Percentiles rank a stretch among this genome's conserved stretches.
phyloP scores from a whole-genome alignment of 2,329 filamentous ascomycete genomes.

The Penicillium sp. region DNA sequence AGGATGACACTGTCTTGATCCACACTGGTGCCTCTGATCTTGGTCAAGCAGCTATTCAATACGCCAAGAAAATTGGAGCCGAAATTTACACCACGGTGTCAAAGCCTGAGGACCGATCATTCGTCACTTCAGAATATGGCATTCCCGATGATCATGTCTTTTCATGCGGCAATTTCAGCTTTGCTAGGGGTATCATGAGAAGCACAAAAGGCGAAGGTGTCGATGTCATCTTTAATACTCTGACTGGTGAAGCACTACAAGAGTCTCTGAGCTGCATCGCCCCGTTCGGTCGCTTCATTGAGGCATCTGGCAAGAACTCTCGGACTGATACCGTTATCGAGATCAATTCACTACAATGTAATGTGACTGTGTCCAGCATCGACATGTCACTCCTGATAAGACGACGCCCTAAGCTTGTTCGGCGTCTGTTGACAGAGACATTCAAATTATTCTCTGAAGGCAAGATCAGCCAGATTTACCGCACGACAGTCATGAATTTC shows the following conservation, averaged over 20 bases:
- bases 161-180: constrained; percentile 9
- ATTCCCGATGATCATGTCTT: constrained; percentile 16
- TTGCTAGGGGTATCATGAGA: constrained; percentile 15
- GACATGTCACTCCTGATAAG: constrained; percentile 12
- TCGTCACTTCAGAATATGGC: constrained; percentile 10
- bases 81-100: constrained; percentile 15
- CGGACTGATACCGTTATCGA: constrained; percentile 6
- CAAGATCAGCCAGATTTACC: constrained; percentile 2
- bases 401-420: constrained; percentile 3
- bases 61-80: constrained; percentile 15
- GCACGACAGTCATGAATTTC: constrained; percentile 7
- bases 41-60: constrained; percentile 26
- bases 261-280: constrained; percentile 16
- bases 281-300: constrained; percentile 19
- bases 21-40: constrained; percentile 15
- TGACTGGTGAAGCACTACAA: constrained; percentile 15
- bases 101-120: constrained; percentile 6
- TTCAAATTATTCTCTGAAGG: constrained; percentile 6
- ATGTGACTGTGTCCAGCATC: constrained; percentile 12
- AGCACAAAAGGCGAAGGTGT: constrained; percentile 14
- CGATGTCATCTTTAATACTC: constrained; percentile 19
- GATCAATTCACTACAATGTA: background rate
- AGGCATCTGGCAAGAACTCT: constrained; percentile 1
- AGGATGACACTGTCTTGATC: constrained; percentile 17
- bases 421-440: constrained; percentile 1